phyloP scores from a whole-genome alignment of 108 stramenopile species.

The Fistulifera solaris region DNA sequence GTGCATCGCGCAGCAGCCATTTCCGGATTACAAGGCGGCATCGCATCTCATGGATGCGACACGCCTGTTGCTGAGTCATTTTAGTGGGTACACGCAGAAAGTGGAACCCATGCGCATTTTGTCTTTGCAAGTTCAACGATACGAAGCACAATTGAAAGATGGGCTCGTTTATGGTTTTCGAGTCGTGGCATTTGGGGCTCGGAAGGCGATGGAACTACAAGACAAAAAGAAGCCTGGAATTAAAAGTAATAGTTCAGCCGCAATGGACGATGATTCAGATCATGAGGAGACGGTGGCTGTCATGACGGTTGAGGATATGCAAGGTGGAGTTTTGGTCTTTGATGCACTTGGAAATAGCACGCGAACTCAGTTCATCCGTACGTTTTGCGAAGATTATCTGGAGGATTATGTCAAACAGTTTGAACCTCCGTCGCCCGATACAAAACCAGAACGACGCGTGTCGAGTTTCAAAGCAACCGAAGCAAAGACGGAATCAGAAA shows the following conservation, averaged over 20 bases:
- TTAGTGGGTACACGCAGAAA: conserved; percentile 52
- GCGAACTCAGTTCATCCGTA: conserved; percentile 60
- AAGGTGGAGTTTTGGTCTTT: conserved; percentile 87
- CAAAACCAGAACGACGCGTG: conserved; percentile 20
- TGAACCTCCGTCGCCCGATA: conserved; percentile 27
- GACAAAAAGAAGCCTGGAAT: conserved; percentile 17
- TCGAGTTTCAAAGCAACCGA: conserved; percentile 44
- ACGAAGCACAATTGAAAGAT: conserved; percentile 44
- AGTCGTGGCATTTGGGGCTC: conserved; percentile 43
- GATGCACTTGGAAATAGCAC: conserved; percentile 86
- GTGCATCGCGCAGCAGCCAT: conserved; percentile 42
- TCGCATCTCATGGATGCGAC: conserved; percentile 91
- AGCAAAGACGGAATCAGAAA: conserved; percentile 15
- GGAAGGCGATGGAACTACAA: conserved; percentile 28
- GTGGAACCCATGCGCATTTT: conserved; percentile 7
- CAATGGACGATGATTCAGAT: conserved; percentile 2
- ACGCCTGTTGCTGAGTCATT: conserved; percentile 74
- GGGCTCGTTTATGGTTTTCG: conserved; percentile 59
- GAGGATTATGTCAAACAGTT: conserved; percentile 68
- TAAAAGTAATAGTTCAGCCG: conserved; percentile 13
- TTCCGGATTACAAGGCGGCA: conserved; percentile 76
- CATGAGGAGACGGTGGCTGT: conserved; percentile 1
- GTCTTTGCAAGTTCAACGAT: conserved; percentile 22
- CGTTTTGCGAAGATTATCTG: conserved; percentile 81
- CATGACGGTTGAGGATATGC: conserved; percentile 29